A percentile compares a stretch with the other conserved stretches of the same genome.
Conservation (phyloP, 1,139 yeast genomes). For the Yamadazyma aaseri region DNA sequence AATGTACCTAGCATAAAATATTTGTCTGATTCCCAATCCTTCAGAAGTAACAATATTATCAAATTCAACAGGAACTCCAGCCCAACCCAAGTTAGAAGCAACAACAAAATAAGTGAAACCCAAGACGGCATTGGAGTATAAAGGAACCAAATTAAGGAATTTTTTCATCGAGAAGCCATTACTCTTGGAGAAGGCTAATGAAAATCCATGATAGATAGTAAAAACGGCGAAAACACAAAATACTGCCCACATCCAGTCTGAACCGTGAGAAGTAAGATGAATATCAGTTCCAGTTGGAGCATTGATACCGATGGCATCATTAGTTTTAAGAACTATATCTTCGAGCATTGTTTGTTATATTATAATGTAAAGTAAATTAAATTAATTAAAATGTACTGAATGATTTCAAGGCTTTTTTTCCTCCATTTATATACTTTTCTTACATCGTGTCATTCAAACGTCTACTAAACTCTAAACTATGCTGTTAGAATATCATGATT, state of each 20-base stretch:
- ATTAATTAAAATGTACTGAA: background rate
- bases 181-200: slow-evolving; percentile 39
- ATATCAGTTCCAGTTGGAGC: slow-evolving; percentile 46
- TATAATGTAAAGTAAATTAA: no score
- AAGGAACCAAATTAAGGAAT: slow-evolving; percentile 45
- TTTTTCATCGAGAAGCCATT: slow-evolving; percentile 34
- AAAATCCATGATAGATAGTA: slow-evolving; percentile 39
- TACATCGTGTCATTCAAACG: no score
- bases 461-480: no score
- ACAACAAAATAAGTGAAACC: slow-evolving; percentile 57
- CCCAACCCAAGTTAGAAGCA: slow-evolving; percentile 69
- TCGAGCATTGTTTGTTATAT: slow-evolving; percentile 1
- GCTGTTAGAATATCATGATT: background rate
- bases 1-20: slow-evolving; percentile 63
- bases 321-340: slow-evolving; percentile 21
- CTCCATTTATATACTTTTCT: no score
- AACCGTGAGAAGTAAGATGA: slow-evolving; percentile 57
- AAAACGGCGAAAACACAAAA: slow-evolving; percentile 49
- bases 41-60: slow-evolving; percentile 43
- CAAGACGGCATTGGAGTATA: slow-evolving; percentile 45
- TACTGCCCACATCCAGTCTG: slow-evolving; percentile 72
- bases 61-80: slow-evolving; percentile 54
- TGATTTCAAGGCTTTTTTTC: no score
- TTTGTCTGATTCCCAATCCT: slow-evolving; percentile 51
- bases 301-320: slow-evolving; percentile 52